Conservation (phyloP, 768 basidiomycete genomes). For the Tricholoma sp. region DNA sequence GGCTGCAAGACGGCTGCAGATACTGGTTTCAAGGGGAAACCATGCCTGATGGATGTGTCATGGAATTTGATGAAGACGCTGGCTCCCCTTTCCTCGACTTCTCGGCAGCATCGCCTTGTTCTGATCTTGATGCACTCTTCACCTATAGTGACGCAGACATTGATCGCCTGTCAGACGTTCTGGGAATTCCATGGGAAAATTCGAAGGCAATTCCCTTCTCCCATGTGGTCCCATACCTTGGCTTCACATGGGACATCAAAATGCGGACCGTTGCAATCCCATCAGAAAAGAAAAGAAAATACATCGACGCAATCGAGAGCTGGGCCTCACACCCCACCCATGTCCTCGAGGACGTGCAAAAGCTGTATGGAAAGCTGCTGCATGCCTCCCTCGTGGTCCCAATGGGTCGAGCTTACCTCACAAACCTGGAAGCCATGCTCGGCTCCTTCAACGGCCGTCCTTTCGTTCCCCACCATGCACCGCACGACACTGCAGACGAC, state of each 20-base stretch:
- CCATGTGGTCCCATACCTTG: no score
- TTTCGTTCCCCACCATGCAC: constrained; percentile 20
- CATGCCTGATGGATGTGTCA: neutral
- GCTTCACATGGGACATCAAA: no score
- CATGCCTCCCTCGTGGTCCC: constrained; percentile 23
- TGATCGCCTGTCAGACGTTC: constrained; percentile 18
- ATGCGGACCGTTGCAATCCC: constrained; percentile 18
- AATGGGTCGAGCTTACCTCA: constrained; percentile 30
- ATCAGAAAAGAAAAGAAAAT: no score
- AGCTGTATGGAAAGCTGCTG: no score
- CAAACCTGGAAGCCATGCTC: constrained; percentile 27
- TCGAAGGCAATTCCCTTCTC: no score
- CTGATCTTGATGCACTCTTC: no score
- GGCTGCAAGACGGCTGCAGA: neutral
- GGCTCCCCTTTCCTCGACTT: neutral
- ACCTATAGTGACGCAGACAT: constrained; percentile 23
- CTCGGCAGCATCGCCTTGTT: neutral
- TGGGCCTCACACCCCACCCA: constrained; percentile 20
- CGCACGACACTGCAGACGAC: constrained; percentile 7
- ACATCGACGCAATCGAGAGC: constrained; percentile 18
- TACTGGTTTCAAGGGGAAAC: neutral
- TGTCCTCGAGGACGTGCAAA: constrained; percentile 21
- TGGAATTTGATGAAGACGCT: neutral
- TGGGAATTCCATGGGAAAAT: no score
- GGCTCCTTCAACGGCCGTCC: constrained; percentile 15